These are phyloP conservation scores for Westerdykella ornata DNA, from an alignment of 2,329 filamentous ascomycete species.

Conservation along the genomic window DNA sequence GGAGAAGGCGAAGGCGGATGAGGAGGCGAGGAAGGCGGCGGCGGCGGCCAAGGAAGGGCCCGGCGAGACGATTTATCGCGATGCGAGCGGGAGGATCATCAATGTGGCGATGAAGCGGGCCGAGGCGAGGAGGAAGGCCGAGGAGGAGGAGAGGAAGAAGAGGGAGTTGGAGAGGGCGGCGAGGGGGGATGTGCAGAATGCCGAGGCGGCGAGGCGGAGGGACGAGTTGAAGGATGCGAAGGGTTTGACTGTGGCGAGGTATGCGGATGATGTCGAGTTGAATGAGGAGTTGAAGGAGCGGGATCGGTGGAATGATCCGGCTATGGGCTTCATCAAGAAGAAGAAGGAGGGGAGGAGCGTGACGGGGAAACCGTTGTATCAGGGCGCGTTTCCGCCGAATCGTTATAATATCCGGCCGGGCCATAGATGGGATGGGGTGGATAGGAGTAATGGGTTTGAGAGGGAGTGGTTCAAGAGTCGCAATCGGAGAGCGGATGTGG, in stretches of 20 bases:
- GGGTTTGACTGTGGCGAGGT: conserved; percentile 70
- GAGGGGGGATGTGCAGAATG: conserved; percentile 78
- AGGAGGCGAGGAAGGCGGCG: conserved; percentile 50
- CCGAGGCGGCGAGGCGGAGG: conserved; percentile 57
- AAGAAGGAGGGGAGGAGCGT: conserved; percentile 42
- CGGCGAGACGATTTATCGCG: conserved; percentile 81
- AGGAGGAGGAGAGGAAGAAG: conserved; percentile 61
- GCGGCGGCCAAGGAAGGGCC: conserved; percentile 35
- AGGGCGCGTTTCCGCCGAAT: conserved; percentile 78
- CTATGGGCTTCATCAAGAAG: conserved; percentile 66
- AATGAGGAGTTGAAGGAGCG: conserved; percentile 73
- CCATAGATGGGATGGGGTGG: conserved; percentile 94
- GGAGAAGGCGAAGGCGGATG: conserved; percentile 56
- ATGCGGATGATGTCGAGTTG: conserved; percentile 76
- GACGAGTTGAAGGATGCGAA: conserved; percentile 72
- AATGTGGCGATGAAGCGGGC: conserved; percentile 87
- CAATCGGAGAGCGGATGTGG: conserved; percentile 68
- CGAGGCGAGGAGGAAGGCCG: conserved; percentile 72
- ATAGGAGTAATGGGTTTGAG: conserved; percentile 89
- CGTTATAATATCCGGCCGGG: conserved; percentile 89
- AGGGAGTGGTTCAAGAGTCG: conserved; percentile 83
- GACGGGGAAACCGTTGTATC: conserved; percentile 62
- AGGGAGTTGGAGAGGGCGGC: conserved; percentile 61
- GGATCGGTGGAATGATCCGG: conserved; percentile 90
- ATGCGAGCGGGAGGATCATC: conserved; percentile 89